Percentiles rank a stretch among this genome's conserved stretches.
These are phyloP conservation scores for Pelargonium fulgidum DNA, from an alignment of 441 rosid species.

Conservation along the genomic window DNA sequence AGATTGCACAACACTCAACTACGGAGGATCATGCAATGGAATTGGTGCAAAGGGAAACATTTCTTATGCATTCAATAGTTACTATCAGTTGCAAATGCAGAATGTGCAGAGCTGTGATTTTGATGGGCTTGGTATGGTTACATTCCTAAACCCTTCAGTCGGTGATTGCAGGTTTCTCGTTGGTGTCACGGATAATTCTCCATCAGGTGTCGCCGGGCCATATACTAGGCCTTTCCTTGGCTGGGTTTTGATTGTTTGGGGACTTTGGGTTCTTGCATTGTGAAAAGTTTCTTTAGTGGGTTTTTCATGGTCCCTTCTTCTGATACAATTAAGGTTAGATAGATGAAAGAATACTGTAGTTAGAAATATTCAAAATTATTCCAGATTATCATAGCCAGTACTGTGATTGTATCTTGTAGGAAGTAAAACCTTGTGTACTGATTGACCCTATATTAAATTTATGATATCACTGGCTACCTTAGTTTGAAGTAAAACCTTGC, in stretches of 20 bases:
- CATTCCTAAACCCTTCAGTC: conserved; percentile 73
- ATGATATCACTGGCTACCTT: neutral
- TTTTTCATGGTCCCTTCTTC: conserved; percentile 31
- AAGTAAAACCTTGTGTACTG: conserved; percentile 10
- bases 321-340: conserved; percentile 24
- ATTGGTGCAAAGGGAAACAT: conserved; percentile 77
- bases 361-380: conserved; percentile 23
- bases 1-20: conserved; percentile 80
- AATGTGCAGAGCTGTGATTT: conserved; percentile 63
- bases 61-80: conserved; percentile 90
- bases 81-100: conserved; percentile 83
- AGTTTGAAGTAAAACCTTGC: neutral
- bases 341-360: conserved; percentile 24
- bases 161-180: conserved; percentile 89
- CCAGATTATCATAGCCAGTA: conserved; percentile 16
- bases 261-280: conserved; percentile 32
- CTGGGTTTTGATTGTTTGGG: conserved; percentile 33
- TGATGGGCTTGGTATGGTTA: conserved; percentile 81
- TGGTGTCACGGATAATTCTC: conserved; percentile 54
- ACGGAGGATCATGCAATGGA: conserved; percentile 81
- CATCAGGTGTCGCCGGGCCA: conserved; percentile 23
- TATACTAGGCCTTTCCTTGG: conserved; percentile 25
- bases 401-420: conserved; percentile 16
- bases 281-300: conserved; percentile 33
- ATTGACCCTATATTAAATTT: conserved; percentile 13